These are phyloP conservation scores for Monilinia polystroma DNA, from an alignment of 2,329 filamentous ascomycete genomes.

Conservation along the genomic window DNA sequence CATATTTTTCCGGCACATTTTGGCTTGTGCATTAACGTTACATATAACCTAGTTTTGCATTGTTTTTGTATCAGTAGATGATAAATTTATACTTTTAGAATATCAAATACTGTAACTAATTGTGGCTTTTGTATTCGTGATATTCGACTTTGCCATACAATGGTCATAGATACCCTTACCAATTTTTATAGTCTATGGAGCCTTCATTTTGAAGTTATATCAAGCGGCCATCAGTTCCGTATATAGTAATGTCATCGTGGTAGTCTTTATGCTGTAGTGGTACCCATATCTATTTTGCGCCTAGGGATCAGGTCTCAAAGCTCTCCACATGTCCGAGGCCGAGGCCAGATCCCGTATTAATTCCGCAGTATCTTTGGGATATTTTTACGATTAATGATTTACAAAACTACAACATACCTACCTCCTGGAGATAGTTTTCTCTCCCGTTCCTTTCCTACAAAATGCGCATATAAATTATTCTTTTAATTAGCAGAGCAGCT, in stretches of 20 bases:
- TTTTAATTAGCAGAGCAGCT: background rate
- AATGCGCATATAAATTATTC: slow-evolving; percentile 17
- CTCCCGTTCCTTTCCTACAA: background rate
- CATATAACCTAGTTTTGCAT: slow-evolving; percentile 11
- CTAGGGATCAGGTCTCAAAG: too few species aligned
- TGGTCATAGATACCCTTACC: background rate
- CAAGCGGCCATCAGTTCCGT: too few species aligned
- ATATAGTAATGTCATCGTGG: too few species aligned
- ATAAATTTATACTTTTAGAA: slow-evolving; percentile 5
- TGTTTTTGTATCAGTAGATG: slow-evolving; percentile 9
- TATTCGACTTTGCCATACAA: background rate
- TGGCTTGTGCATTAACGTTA: background rate
- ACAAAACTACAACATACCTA: background rate
- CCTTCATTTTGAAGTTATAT: too few species aligned
- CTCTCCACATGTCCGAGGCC: too few species aligned
- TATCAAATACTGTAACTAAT: background rate
- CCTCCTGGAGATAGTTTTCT: background rate
- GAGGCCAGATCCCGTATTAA: background rate
- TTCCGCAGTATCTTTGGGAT: slow-evolving; percentile 2
- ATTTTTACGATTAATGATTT: background rate
- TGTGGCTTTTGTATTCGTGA: background rate
- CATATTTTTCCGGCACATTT: background rate
- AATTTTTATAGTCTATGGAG: too few species aligned
- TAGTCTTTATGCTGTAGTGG: too few species aligned
- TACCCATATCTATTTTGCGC: too few species aligned